A percentile compares a stretch with the other conserved stretches of the same genome.
Evolutionary conservation across 2,329 filamentous ascomycete species (phyloP).

Genomic region (Stachybotrys echinatus): DNA sequence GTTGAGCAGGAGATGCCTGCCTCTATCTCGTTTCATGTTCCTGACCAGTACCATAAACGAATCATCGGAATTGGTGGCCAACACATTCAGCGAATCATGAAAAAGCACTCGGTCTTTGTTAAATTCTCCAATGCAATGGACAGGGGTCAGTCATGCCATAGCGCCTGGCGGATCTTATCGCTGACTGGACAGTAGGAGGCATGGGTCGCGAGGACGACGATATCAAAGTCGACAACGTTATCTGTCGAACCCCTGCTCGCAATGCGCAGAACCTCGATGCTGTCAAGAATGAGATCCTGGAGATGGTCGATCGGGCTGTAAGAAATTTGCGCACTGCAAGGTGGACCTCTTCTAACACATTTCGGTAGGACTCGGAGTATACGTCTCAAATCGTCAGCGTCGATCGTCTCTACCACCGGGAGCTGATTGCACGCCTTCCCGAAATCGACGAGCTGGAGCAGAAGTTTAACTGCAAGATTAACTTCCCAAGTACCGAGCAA

Average conservation of each 20-base stretch:
- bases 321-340: conserved; percentile 19
- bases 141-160: conserved; percentile 50
- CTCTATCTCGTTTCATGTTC: conserved; percentile 97
- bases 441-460: conserved; percentile 95
- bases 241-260: conserved; percentile 92
- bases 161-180: not conserved
- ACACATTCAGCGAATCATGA: conserved; percentile 99
- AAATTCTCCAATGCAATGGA: conserved; percentile 99
- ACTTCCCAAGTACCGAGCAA: conserved; percentile 95
- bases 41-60: conserved; percentile 98
- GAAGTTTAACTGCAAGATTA: conserved; percentile 99
- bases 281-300: conserved; percentile 97
- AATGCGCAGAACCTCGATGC: conserved; percentile 96
- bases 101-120: conserved; percentile 99
- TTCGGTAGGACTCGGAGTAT: conserved; percentile 79
- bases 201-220: conserved; percentile 96
- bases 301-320: conserved; percentile 95
- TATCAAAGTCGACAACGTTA: conserved; percentile 97
- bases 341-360: conserved; percentile 4
- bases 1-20: conserved; percentile 99
- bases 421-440: conserved; percentile 79
- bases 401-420: conserved; percentile 90
- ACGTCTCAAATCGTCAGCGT: conserved; percentile 91
- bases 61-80: conserved; percentile 98
- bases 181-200: conserved; percentile 34